Evolutionary conservation across 2,329 filamentous ascomycete species (phyloP), one percentile per base, ranked within the genome.

Genomic region (Microcyclospora pomicola): DNA sequence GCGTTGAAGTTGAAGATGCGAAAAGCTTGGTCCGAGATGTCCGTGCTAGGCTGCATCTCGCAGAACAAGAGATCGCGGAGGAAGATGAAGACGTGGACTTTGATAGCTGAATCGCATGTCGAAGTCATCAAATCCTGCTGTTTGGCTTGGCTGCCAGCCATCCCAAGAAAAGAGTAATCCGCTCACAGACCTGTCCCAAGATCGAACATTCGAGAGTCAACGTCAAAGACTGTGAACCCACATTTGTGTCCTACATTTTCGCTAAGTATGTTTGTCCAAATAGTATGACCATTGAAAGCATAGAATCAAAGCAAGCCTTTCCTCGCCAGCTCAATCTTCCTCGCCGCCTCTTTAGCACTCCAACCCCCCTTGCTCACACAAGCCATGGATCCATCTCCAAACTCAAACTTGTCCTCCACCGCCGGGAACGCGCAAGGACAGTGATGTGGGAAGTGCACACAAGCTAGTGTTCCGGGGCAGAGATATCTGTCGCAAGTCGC

Each of bases 391-490:
- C 82, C 82, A 3, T 87, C 80, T 5, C 69, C 74, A 64, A 84
- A 60, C 76, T 84, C 69, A 60, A 77, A 56, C 70, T 83, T 63
- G 62, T 78, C 51, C 63, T 84, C 59, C 64, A 77, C 53, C 65
- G 70, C 43, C 49, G 71, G 59, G 69, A 82, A 93, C 2, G 85
- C 71, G 64, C 91, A 98, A 19, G 91, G 91, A 62, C 91, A 98
- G 63, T 98, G 91, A 59, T 96, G 88, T 1, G 91, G 87, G 65
- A 93, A 91, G 59, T 92, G 80, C 6, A 98, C 91, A 66, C 91
- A 98, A 28, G 87, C 82, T 42, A 98, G 73, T 0, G 91, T 96
- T 47, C 85, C 84, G 2, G 91, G 87, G 58, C 91, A 98, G 39
- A 98, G 77, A 59, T 95, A 98, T 50, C 88, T 87, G 53, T 83